These are phyloP conservation scores for Urochloa ruziziensis DNA, from an alignment of 176 grass and related monocot genomes.

Conservation along the genomic window DNA sequence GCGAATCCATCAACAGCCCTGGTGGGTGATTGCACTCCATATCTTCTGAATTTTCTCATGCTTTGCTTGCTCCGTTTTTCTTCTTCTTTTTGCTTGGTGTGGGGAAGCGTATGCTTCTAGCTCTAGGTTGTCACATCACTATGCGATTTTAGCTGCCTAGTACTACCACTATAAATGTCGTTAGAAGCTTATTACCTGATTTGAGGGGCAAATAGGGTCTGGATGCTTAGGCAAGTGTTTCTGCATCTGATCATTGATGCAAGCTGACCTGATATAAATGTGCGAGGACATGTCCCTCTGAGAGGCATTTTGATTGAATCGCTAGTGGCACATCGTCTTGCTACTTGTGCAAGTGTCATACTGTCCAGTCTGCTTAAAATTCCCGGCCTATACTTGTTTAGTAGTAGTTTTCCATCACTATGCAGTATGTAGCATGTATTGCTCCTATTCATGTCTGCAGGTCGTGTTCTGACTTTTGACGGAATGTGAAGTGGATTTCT, in stretches of 20 bases:
- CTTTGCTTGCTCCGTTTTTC: neutral
- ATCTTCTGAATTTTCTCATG: neutral
- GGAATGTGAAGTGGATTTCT: neutral
- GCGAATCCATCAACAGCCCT: conserved; percentile 57
- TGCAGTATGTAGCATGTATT: neutral
- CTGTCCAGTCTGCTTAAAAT: neutral
- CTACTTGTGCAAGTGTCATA: neutral
- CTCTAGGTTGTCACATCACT: neutral
- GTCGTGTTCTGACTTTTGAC: conserved; percentile 3
- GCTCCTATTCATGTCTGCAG: neutral
- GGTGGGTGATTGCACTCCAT: conserved; percentile 42
- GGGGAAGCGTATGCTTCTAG: neutral
- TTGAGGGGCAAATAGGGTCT: neutral
- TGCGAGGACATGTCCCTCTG: neutral
- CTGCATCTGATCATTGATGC: neutral
- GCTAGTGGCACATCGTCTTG: neutral
- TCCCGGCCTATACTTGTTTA: neutral
- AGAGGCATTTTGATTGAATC: neutral
- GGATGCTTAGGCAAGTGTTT: neutral
- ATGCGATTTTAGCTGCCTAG: neutral
- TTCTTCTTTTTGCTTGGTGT: neutral
- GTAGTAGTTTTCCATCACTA: neutral
- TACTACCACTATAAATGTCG: neutral
- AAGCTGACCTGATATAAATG: neutral
- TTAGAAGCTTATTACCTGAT: neutral